Evolutionary conservation across 139 green algal genomes (phyloP).

Genomic region (Picochlorum sp.): DNA sequence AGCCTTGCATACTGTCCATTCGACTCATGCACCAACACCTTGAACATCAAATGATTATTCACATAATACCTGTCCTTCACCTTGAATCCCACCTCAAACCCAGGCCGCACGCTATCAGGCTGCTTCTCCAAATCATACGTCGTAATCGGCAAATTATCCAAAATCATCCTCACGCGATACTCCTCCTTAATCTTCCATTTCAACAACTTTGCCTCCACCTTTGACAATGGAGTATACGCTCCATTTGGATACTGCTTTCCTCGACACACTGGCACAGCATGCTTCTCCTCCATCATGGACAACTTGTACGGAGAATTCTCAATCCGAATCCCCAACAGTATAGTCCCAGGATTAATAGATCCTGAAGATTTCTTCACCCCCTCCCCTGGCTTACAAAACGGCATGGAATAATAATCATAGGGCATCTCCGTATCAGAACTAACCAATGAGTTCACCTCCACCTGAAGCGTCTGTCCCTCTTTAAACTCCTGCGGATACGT

Average conservation of each 20-base stretch:
- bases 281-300: conserved; percentile 66
- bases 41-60: conserved; percentile 95
- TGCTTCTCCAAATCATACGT: conserved; percentile 69
- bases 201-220: conserved; percentile 53
- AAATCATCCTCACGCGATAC: conserved; percentile 86
- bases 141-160: conserved; percentile 96
- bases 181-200: conserved; percentile 65
- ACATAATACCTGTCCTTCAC: conserved; percentile 67
- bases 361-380: conserved; percentile 56
- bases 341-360: conserved; percentile 84
- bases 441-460: conserved; percentile 77
- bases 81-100: conserved; percentile 78
- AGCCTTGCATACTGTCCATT: conserved; percentile 58
- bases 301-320: conserved; percentile 91
- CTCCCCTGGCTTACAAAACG: conserved; percentile 83
- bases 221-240: conserved; percentile 26
- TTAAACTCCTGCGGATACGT: conserved; percentile 73
- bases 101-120: conserved; percentile 52
- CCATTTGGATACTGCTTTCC: conserved; percentile 35
- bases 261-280: conserved; percentile 44
- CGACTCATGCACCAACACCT: conserved; percentile 79
- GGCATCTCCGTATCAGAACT: conserved; percentile 88
- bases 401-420: conserved; percentile 88
- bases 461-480: conserved; percentile 31
- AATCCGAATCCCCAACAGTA: conserved; percentile 78